phyloP scores from a whole-genome alignment of 352 stramenopile species.

The Globisporangium mamillatum region DNA sequence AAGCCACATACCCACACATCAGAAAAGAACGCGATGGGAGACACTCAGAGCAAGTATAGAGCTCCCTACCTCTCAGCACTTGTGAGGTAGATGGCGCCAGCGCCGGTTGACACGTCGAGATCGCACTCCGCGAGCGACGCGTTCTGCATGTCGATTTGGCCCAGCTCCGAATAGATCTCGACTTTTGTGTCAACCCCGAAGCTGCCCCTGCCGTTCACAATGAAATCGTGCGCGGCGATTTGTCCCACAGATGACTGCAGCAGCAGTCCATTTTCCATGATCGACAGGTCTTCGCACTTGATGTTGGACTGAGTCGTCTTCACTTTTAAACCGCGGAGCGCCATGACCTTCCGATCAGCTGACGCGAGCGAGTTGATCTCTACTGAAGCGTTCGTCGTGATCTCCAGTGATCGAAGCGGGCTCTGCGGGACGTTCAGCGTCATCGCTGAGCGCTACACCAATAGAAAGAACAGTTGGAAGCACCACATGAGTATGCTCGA shows the following conservation, averaged over 20 bases:
- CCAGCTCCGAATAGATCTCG: conserved; percentile 43
- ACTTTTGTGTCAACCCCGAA: conserved; percentile 26
- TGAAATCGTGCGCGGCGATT: conserved; percentile 40
- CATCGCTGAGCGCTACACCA: conserved; percentile 38
- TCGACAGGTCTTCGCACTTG: conserved; percentile 33
- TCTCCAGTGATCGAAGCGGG: conserved; percentile 20
- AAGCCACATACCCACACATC: background rate
- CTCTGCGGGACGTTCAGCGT: conserved; percentile 35
- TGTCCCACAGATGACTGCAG: conserved; percentile 46
- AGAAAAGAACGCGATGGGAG: background rate
- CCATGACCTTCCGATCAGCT: conserved; percentile 14
- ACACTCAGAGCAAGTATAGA: background rate
- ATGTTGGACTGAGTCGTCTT: conserved; percentile 50
- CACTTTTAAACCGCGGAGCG: conserved; percentile 32
- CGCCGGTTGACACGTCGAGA: conserved; percentile 43
- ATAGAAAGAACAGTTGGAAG: too few species aligned
- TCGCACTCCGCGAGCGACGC: conserved; percentile 54
- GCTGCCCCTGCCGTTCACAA: conserved; percentile 35
- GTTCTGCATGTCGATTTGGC: conserved; percentile 40
- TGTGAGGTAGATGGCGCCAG: conserved; percentile 38
- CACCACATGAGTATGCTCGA: background rate
- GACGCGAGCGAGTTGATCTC: conserved; percentile 35
- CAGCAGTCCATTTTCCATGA: conserved; percentile 33
- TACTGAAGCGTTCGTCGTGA: conserved; percentile 55
- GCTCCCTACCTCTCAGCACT: conserved; percentile 37